Percentiles rank a stretch among this genome's conserved stretches.
phyloP scores from a whole-genome alignment of 2,329 filamentous ascomycete genomes.

The Gliomastix tumulicola region DNA sequence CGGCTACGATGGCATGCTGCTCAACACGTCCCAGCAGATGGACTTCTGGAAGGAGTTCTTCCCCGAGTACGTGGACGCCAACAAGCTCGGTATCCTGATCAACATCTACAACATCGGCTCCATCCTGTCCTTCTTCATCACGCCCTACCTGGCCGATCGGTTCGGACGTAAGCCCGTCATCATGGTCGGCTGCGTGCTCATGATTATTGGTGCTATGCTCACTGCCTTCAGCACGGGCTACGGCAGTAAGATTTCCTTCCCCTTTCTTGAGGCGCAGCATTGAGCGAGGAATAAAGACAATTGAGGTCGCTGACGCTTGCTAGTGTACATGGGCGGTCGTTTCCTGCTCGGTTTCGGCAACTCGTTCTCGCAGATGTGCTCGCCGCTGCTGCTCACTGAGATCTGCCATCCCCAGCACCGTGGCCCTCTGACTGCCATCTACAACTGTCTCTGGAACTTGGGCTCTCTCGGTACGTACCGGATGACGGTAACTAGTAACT shows the following conservation, averaged over 20 bases:
- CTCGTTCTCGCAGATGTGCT: slow-evolving; percentile 55
- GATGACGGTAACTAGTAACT: too few species aligned
- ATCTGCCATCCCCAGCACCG: slow-evolving; percentile 64
- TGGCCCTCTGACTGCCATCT: slow-evolving; percentile 56
- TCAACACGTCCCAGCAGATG: slow-evolving; percentile 54
- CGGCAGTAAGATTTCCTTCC: slow-evolving; percentile 24
- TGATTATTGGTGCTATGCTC: slow-evolving; percentile 34
- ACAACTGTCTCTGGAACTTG: slow-evolving; percentile 63
- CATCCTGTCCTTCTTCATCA: slow-evolving; percentile 37
- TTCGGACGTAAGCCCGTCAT: slow-evolving; percentile 36
- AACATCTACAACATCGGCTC: slow-evolving; percentile 46
- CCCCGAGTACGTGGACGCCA: slow-evolving; percentile 25
- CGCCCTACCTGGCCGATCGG: slow-evolving; percentile 35
- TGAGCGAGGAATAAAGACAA: background rate
- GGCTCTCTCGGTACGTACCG: slow-evolving; percentile 40
- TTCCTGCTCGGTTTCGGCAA: slow-evolving; percentile 56
- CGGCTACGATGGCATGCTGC: slow-evolving; percentile 54
- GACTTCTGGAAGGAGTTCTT: slow-evolving; percentile 46
- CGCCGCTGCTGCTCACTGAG: slow-evolving; percentile 58
- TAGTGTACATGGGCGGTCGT: slow-evolving; percentile 31
- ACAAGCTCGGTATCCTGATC: slow-evolving; percentile 39
- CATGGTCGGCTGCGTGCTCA: slow-evolving; percentile 33
- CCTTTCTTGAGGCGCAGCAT: too few species aligned
- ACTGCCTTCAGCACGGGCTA: slow-evolving; percentile 34
- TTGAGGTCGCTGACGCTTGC: too few species aligned